Conservation (phyloP, 2,329 filamentous ascomycete genomes). For the Lojkania enalia region DNA sequence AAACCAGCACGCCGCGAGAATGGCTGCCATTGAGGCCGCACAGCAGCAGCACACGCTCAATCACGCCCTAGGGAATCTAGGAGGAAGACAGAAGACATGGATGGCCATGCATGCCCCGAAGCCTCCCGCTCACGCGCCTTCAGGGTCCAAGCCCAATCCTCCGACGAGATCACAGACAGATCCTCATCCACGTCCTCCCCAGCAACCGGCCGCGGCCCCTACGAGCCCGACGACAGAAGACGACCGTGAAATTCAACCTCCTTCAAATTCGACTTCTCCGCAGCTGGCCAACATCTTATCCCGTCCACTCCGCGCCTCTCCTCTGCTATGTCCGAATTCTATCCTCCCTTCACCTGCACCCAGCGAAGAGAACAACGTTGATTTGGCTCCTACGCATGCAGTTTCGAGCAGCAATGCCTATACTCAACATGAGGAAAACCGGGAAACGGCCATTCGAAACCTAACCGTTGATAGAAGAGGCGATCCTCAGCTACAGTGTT, state of each 20-base stretch:
- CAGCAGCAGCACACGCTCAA: conserved; percentile 28
- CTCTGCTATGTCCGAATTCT: conserved; percentile 20
- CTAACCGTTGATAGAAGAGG: too few species aligned
- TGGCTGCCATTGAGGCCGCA: too few species aligned
- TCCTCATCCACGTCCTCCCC: conserved; percentile 3
- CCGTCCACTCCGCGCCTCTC: conserved; percentile 3
- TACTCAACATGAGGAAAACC: too few species aligned
- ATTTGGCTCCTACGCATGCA: too few species aligned
- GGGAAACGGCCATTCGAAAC: too few species aligned
- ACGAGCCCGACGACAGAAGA: conserved; percentile 6
- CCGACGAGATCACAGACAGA: conserved; percentile 4
- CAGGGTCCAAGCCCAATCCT: neutral
- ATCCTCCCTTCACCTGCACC: conserved; percentile 65
- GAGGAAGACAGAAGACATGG: conserved; percentile 37
- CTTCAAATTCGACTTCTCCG: conserved; percentile 41
- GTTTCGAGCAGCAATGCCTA: too few species aligned
- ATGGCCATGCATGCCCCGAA: conserved; percentile 19
- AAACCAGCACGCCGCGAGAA: too few species aligned
- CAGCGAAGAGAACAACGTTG: conserved; percentile 60
- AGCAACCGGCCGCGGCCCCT: conserved; percentile 4
- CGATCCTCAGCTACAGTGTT: too few species aligned
- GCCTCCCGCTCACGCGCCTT: too few species aligned
- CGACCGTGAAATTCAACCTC: conserved; percentile 19
- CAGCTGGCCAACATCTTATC: conserved; percentile 35
- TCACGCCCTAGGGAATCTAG: conserved; percentile 34